These are phyloP conservation scores for Terana coerulea DNA, from an alignment of 768 basidiomycete species.

Conservation along the genomic window DNA sequence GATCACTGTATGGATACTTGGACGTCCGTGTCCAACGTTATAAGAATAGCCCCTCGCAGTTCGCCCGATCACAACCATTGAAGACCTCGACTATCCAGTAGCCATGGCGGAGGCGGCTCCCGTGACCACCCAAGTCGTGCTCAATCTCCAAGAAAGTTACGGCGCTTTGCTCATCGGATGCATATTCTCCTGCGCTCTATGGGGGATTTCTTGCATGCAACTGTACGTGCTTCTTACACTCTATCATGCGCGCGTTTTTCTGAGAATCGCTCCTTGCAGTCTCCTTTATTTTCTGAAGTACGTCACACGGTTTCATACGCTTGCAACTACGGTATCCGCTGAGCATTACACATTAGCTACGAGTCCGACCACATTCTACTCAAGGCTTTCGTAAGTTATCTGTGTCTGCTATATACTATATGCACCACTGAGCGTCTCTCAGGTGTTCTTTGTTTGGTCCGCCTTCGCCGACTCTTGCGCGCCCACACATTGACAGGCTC, in stretches of 20 bases:
- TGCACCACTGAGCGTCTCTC: background rate
- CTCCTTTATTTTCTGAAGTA: background rate
- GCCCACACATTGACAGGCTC: background rate
- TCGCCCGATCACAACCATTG: too few relatives aligned
- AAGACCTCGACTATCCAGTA: too few relatives aligned
- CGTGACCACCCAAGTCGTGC: too few relatives aligned
- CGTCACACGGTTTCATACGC: too few relatives aligned
- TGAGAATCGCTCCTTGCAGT: background rate
- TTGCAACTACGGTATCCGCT: too few relatives aligned
- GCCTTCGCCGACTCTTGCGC: background rate
- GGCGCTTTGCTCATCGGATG: background rate
- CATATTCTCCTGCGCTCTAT: background rate
- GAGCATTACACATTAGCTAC: too few relatives aligned
- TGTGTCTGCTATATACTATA: background rate
- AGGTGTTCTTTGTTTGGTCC: background rate
- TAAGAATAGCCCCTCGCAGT: too few relatives aligned
- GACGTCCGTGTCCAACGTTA: too few relatives aligned
- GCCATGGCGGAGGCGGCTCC: too few relatives aligned
- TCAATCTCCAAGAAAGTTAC: background rate
- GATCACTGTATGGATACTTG: too few relatives aligned
- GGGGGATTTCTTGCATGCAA: background rate
- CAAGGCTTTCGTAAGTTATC: background rate
- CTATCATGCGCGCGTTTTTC: background rate
- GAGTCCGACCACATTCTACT: background rate
- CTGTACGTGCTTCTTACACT: background rate